Base-by-base conservation (phyloP, 2,329 filamentous ascomycete genomes). In the Cladosporium austrohemisphaericum region DNA sequence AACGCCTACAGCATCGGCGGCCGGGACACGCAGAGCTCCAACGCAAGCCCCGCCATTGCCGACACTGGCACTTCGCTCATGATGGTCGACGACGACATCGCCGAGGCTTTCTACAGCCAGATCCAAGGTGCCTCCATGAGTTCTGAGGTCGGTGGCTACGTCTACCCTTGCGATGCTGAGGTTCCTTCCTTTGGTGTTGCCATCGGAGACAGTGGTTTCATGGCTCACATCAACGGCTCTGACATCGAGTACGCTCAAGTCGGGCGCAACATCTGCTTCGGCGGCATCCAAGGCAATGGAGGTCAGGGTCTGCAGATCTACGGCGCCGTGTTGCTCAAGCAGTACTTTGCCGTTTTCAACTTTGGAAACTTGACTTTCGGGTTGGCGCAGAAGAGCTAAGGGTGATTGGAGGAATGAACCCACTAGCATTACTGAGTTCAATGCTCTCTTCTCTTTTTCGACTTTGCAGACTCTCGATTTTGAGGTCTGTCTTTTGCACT, bases 41-140 rank as follows among this genome's bases (percentile, higher is more conserved):
- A 54, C 53, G 71, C 64, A 53, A 58, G 62, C 37, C 65, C 69
- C 9, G 71, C 70, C 57, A 75, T 76, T 49, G 71, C 71, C 41
- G 73, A 76, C 60, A 76, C 73, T 1, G 83, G 83, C 53, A 85
- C 83, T 22, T 83, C 81, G 0, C 75, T 85, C 46, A 70, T 86
- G 51, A 71, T 86, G 28, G 76, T 81, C 51, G 77, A 81, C 60
- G 66, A 74, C 23, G 61, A 67, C 20, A 72, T 83, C 35, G 57
- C 52, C 31, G 19, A 54, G 5, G 66, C 68, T 16, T 76, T 73
- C 65, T 76, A 75, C 62, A 51, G 55, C 10, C 56, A 70, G 38
- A 69, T 76, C 31, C 40, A 60, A 22, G 68, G 69, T 46, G 67
- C 70, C 5, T 54, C 62, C 48, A 60, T 65, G 52, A 62, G 66